phyloP scores from a whole-genome alignment of 169 alveolate species.

The Fabrea salina region DNA sequence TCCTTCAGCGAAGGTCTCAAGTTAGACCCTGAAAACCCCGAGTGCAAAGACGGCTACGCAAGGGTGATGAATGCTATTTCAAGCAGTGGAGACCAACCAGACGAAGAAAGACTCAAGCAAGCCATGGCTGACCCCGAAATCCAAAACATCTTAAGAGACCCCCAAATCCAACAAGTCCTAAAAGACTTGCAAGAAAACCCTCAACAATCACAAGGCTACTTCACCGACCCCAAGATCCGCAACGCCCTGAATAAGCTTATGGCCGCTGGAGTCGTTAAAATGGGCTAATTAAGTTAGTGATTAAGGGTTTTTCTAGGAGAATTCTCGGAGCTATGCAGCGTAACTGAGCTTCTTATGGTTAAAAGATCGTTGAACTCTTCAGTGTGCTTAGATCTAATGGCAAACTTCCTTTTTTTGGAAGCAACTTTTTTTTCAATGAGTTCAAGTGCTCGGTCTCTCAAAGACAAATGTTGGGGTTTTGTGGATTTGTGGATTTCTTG shows the following conservation, averaged over 20 bases:
- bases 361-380: too few species aligned
- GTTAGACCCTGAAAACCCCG: slow-evolving; percentile 90
- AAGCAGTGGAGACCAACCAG: slow-evolving; percentile 68
- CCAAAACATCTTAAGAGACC: slow-evolving; percentile 93
- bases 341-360: too few species aligned
- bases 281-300: slow-evolving; percentile 50
- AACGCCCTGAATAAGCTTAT: slow-evolving; percentile 93
- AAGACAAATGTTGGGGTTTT: too few species aligned
- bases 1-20: slow-evolving; percentile 94
- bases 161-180: slow-evolving; percentile 87
- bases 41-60: slow-evolving; percentile 76
- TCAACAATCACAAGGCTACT: slow-evolving; percentile 47
- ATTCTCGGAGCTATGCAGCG: too few species aligned
- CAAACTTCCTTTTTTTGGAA: too few species aligned
- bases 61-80: slow-evolving; percentile 82
- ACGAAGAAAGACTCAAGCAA: slow-evolving; percentile 79
- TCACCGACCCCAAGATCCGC: slow-evolving; percentile 94
- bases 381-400: too few species aligned
- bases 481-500: too few species aligned
- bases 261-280: slow-evolving; percentile 96
- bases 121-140: slow-evolving; percentile 98
- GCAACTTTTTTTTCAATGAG: too few species aligned
- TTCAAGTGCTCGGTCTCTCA: too few species aligned
- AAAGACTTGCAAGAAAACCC: slow-evolving; percentile 75
- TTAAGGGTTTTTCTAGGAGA: too few species aligned